A percentile compares a stretch with the other conserved stretches of the same genome.
Conservation (phyloP, 2,329 filamentous ascomycete species). For the Amesomyces nigricolor region DNA sequence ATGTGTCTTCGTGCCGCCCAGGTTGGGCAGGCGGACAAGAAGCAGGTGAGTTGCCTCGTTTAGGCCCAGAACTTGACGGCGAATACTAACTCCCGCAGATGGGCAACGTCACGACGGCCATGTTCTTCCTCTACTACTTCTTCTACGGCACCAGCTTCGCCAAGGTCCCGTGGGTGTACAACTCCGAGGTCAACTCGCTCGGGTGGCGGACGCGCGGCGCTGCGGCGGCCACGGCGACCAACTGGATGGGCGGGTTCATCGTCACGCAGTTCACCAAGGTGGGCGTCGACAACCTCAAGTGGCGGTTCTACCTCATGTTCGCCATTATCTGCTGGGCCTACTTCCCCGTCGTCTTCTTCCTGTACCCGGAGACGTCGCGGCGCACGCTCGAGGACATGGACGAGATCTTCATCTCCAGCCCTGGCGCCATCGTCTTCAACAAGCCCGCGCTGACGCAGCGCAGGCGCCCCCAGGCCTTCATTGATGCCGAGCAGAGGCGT, state of each 20-base stretch:
- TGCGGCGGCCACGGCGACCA: slow-evolving; percentile 8
- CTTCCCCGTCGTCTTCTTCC: slow-evolving; percentile 12
- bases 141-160: slow-evolving; percentile 13
- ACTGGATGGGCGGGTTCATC: slow-evolving; percentile 13
- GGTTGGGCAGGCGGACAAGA: slow-evolving; percentile 1
- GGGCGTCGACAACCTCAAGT: slow-evolving; percentile 10
- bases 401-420: slow-evolving; percentile 8
- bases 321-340: slow-evolving; percentile 12
- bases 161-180: slow-evolving; percentile 13
- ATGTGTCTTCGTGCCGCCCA: slow-evolving; percentile 7
- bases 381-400: slow-evolving; percentile 12
- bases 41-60: not conserved
- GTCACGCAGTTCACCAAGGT: slow-evolving; percentile 13
- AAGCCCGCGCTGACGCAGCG: slow-evolving; percentile 9
- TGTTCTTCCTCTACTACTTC: slow-evolving; percentile 12
- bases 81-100: not conserved
- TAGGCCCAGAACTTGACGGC: too few relatives aligned
- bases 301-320: slow-evolving; percentile 9
- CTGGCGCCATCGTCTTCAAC: slow-evolving; percentile 2
- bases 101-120: slow-evolving; percentile 11
- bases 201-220: slow-evolving; percentile 8
- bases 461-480: slow-evolving; percentile 1
- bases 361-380: slow-evolving; percentile 9
- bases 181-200: slow-evolving; percentile 12
- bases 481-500: slow-evolving; percentile 3